Percentiles rank a stretch among this genome's conserved stretches.
These are phyloP conservation scores for Ogataea allantospora DNA, from an alignment of 805 yeast species.

Conservation along the genomic window DNA sequence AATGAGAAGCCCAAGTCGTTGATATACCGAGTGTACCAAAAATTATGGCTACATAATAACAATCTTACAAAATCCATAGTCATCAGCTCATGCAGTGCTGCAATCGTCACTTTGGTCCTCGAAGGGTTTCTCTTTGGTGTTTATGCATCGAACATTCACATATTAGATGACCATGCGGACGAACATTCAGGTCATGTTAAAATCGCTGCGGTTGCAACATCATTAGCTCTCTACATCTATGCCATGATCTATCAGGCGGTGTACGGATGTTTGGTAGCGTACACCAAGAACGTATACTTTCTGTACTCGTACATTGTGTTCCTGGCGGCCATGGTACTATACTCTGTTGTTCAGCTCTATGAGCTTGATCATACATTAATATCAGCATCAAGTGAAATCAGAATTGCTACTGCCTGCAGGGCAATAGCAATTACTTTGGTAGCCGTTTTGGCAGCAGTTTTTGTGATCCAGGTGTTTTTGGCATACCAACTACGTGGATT, in stretches of 20 bases:
- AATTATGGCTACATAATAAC: constrained; percentile 17
- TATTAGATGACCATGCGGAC: constrained; percentile 7
- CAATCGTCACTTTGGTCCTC: constrained; percentile 35
- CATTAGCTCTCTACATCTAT: constrained; percentile 42
- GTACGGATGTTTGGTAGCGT: constrained; percentile 36
- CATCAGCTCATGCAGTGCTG: constrained; percentile 34
- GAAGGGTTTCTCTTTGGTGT: constrained; percentile 41
- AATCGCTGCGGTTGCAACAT: constrained; percentile 31
- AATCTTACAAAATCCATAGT: constrained; percentile 28
- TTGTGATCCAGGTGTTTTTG: constrained; percentile 33
- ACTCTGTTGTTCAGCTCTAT: constrained; percentile 43
- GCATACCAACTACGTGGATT: constrained; percentile 14
- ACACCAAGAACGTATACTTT: constrained; percentile 38
- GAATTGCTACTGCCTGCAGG: constrained; percentile 34
- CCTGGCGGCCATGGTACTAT: constrained; percentile 42
- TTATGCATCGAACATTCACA: constrained; percentile 34
- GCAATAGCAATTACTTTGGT: constrained; percentile 42
- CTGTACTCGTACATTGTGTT: constrained; percentile 33
- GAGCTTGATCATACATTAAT: constrained; percentile 34
- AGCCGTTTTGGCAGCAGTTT: constrained; percentile 34
- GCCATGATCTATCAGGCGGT: constrained; percentile 42
- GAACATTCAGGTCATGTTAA: constrained; percentile 1
- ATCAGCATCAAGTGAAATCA: constrained; percentile 15
- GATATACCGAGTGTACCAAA: constrained; percentile 6
- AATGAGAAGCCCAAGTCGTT: constrained; percentile 4